Conservation (phyloP, 106 monocot genomes). For the Iris macrosiphon region DNA sequence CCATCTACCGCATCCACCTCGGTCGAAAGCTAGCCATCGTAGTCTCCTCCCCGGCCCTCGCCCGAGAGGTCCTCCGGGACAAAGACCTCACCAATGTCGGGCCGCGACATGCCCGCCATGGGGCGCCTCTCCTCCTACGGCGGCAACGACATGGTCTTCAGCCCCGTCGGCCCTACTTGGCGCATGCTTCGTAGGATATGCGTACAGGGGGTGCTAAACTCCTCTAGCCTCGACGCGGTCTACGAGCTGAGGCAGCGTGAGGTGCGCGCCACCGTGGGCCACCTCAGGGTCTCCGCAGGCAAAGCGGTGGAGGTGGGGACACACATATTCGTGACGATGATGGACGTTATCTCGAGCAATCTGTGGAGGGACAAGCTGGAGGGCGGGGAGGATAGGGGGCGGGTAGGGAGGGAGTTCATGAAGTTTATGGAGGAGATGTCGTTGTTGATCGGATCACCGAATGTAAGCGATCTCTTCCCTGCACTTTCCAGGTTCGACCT, state of each 20-base stretch:
- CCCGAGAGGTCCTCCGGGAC: constrained; percentile 22
- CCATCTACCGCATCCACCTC: constrained; percentile 29
- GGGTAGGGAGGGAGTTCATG: constrained; percentile 29
- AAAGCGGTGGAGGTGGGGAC: constrained; percentile 4
- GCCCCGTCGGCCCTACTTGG: constrained; percentile 40
- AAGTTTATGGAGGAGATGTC: constrained; percentile 19
- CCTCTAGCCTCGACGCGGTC: constrained; percentile 30
- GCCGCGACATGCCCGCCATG: constrained; percentile 35
- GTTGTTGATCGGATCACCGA: constrained; percentile 30
- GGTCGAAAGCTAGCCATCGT: constrained; percentile 34
- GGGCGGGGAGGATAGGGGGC: constrained; percentile 2
- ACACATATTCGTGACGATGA: constrained; percentile 27
- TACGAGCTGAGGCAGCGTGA: constrained; percentile 30
- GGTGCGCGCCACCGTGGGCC: constrained; percentile 15
- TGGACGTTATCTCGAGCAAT: constrained; percentile 47
- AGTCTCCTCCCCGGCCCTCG: constrained; percentile 25
- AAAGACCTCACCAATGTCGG: constrained; percentile 32
- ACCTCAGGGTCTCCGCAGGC: constrained; percentile 5
- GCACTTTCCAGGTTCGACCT: constrained; percentile 41
- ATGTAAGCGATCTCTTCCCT: constrained; percentile 58
- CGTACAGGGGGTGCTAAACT: constrained; percentile 39
- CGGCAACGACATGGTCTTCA: constrained; percentile 36
- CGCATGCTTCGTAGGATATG: constrained; percentile 53
- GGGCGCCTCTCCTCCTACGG: constrained; percentile 25
- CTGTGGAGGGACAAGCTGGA: constrained; percentile 39